Evolutionary conservation across 108 stramenopile genomes (phyloP).

Genomic region (Cyclotella baltica): DNA sequence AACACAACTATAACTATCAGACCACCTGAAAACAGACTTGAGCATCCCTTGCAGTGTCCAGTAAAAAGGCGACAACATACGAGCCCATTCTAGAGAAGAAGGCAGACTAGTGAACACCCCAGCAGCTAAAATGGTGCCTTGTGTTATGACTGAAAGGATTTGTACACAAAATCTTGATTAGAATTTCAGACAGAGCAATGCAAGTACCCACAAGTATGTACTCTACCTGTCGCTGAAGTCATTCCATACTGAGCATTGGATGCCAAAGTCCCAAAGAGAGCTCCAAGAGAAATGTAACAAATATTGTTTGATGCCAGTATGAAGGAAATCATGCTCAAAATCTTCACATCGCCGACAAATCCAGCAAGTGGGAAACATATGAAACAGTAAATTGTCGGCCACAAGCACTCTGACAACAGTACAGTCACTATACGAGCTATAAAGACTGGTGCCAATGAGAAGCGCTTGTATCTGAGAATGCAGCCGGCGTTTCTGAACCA

Average conservation of each 20-base stretch:
- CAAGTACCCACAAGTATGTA: no score
- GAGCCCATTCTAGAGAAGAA: conserved; percentile 10
- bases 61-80: conserved; percentile 14
- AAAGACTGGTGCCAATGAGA: conserved; percentile 23
- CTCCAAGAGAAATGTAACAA: conserved; percentile 26
- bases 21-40: conserved; percentile 22
- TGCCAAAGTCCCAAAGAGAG: not conserved
- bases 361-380: conserved; percentile 27
- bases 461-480: conserved; percentile 20
- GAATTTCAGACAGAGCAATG: no score
- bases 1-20: conserved; percentile 27
- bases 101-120: conserved; percentile 20
- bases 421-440: conserved; percentile 1
- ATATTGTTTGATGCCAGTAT: conserved; percentile 17
- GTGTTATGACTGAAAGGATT: no score
- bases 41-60: conserved; percentile 36
- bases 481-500: conserved; percentile 14
- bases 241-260: conserved; percentile 10
- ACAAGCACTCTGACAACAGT: conserved; percentile 4
- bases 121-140: conserved; percentile 17
- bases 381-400: conserved; percentile 12
- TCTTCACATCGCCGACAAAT: conserved; percentile 1
- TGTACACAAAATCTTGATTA: no score
- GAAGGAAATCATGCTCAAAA: conserved; percentile 6
- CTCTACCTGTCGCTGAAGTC: conserved; percentile 18